Percentiles rank a stretch among this genome's conserved stretches.
Conservation (phyloP, 2,329 filamentous ascomycete species). For the Calonectria henricotiae region DNA sequence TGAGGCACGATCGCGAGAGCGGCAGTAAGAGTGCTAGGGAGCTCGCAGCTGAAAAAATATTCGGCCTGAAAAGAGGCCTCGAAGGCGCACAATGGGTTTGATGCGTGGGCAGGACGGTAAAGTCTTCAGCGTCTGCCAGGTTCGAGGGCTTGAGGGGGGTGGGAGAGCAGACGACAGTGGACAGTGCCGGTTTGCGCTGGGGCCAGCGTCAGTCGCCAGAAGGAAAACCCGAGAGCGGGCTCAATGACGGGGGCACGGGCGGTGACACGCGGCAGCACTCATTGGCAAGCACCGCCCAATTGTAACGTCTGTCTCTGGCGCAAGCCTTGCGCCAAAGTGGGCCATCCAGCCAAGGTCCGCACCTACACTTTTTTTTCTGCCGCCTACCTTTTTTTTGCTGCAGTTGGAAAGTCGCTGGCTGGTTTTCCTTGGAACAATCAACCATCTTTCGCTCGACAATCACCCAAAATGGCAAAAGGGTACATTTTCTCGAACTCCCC, state of each 20-base stretch:
- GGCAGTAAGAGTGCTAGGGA: slow-evolving; percentile 12
- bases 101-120: slow-evolving; percentile 11
- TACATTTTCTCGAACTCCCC: slow-evolving; percentile 31
- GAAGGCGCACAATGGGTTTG: slow-evolving; percentile 16
- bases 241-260: slow-evolving; percentile 54
- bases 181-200: slow-evolving; percentile 51
- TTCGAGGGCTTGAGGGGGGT: slow-evolving; percentile 34
- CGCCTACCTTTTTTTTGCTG: slow-evolving; percentile 44
- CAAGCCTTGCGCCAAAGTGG: slow-evolving; percentile 49
- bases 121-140: slow-evolving; percentile 8
- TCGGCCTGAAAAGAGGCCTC: slow-evolving; percentile 13
- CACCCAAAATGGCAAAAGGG: slow-evolving; percentile 51
- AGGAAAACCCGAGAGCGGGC: slow-evolving; percentile 52
- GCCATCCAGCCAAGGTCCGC: slow-evolving; percentile 11
- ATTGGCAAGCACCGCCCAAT: slow-evolving; percentile 53
- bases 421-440: slow-evolving; percentile 37
- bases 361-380: slow-evolving; percentile 50
- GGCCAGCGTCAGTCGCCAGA: slow-evolving; percentile 43
- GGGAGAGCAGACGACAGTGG: slow-evolving; percentile 40
- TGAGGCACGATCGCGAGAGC: slow-evolving; percentile 38
- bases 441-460: slow-evolving; percentile 12
- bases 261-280: slow-evolving; percentile 54
- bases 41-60: slow-evolving; percentile 32
- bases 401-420: slow-evolving; percentile 35
- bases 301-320: slow-evolving; percentile 54